Conservation (phyloP, 2,329 filamentous ascomycete species). For the Aureobasidium melanogenum region DNA sequence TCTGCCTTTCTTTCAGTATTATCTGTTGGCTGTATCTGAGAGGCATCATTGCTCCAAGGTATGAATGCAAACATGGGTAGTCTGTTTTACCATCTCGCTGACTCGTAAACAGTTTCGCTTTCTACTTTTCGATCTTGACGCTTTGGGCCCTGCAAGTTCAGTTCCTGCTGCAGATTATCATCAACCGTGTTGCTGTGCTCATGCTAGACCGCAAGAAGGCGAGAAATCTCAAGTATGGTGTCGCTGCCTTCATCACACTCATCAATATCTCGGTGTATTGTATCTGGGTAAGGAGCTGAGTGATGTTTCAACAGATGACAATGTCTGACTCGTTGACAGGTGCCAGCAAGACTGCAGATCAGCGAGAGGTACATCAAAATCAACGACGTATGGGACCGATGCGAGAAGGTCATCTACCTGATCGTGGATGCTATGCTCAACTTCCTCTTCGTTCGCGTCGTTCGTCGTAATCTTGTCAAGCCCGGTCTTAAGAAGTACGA, state of each 20-base stretch:
- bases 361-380: constrained; percentile 24
- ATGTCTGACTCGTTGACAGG: background rate
- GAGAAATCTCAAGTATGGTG: constrained; percentile 27
- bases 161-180: constrained; percentile 29
- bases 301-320: background rate
- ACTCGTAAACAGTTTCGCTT: background rate
- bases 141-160: constrained; percentile 18
- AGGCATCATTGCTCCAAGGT: constrained; percentile 9
- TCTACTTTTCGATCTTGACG: constrained; percentile 16
- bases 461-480: constrained; percentile 39
- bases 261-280: constrained; percentile 21
- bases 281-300: constrained; percentile 23
- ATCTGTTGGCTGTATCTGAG: constrained; percentile 29
- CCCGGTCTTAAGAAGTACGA: constrained; percentile 44
- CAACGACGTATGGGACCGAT: constrained; percentile 31
- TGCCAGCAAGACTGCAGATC: constrained; percentile 29
- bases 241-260: constrained; percentile 30
- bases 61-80: background rate
- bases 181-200: constrained; percentile 26
- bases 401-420: constrained; percentile 31
- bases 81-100: background rate
- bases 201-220: constrained; percentile 17
- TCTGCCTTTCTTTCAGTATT: constrained; percentile 35
- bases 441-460: constrained; percentile 32
- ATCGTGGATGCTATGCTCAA: constrained; percentile 30